Conservation (phyloP, 2,329 filamentous ascomycete genomes). For the Penicillium sp. region DNA sequence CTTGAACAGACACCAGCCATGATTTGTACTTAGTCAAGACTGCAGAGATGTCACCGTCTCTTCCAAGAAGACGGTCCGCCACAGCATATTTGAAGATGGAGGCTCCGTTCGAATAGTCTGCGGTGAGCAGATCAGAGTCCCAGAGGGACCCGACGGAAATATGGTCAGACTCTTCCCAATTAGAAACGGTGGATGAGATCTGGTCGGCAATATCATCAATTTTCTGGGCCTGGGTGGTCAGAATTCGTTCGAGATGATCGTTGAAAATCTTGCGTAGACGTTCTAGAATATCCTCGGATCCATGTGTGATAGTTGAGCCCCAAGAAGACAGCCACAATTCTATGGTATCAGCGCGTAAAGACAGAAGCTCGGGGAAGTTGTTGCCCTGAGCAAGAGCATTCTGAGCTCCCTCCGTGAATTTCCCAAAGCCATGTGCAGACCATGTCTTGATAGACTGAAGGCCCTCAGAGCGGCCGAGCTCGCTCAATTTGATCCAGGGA, state of each 20-base stretch:
- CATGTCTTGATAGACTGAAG: constrained; percentile 64
- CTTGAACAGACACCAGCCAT: constrained; percentile 75
- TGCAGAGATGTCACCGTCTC: constrained; percentile 65
- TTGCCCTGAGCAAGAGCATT: constrained; percentile 60
- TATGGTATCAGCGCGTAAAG: constrained; percentile 69
- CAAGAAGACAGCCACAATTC: constrained; percentile 72
- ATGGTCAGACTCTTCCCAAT: constrained; percentile 60
- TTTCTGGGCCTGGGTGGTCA: constrained; percentile 65
- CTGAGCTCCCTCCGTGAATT: constrained; percentile 64
- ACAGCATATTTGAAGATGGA: constrained; percentile 69
- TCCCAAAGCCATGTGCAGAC: constrained; percentile 62
- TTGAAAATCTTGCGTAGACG: constrained; percentile 70
- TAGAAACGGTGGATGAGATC: constrained; percentile 62
- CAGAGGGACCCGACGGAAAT: constrained; percentile 63
- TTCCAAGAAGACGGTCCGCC: constrained; percentile 70
- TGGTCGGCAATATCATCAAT: constrained; percentile 67
- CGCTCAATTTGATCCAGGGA: constrained; percentile 82
- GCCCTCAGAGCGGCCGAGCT: constrained; percentile 64
- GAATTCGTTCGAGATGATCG: constrained; percentile 63
- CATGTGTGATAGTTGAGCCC: constrained; percentile 60
- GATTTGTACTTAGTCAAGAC: constrained; percentile 66
- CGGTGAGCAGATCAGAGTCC: constrained; percentile 64
- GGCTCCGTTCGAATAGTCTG: constrained; percentile 67
- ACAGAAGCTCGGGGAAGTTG: constrained; percentile 69
- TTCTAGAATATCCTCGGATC: constrained; percentile 66